A percentile compares a stretch with the other conserved stretches of the same genome.
Conservation (phyloP, 129 eudicot genomes). For the Saposhnikovia divaricata region DNA sequence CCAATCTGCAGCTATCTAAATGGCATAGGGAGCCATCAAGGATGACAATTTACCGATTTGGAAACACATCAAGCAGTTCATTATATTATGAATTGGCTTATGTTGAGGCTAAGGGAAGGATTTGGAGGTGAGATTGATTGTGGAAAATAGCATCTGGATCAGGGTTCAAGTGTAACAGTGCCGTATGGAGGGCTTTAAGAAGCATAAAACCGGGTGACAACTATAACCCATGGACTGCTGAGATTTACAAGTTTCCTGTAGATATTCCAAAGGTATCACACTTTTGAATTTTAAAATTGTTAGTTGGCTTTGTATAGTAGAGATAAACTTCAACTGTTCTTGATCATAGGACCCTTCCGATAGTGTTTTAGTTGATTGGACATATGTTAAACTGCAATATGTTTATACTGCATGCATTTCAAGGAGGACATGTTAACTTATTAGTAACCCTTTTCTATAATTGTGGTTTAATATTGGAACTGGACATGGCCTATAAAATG, state of each 20-base stretch:
- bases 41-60: conserved; percentile 27
- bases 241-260: conserved; percentile 27
- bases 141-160: conserved; percentile 41
- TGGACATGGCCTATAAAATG: background rate
- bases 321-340: background rate
- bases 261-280: conserved; percentile 25
- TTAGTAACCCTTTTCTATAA: background rate
- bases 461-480: background rate
- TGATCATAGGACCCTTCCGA: background rate
- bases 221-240: conserved; percentile 28
- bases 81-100: conserved; percentile 33
- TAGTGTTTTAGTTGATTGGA: background rate
- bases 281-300: conserved; percentile 5
- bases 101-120: conserved; percentile 31
- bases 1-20: conserved; percentile 22
- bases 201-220: conserved; percentile 25
- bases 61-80: conserved; percentile 35
- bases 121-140: conserved; percentile 23
- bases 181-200: conserved; percentile 31
- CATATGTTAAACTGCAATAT: background rate
- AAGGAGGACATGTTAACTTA: background rate
- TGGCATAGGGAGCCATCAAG: conserved; percentile 37
- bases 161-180: conserved; percentile 38
- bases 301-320: background rate
- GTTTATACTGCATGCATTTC: background rate